Evolutionary conservation across 805 yeast species (phyloP).

Genomic region (Ogataea saltuana): DNA sequence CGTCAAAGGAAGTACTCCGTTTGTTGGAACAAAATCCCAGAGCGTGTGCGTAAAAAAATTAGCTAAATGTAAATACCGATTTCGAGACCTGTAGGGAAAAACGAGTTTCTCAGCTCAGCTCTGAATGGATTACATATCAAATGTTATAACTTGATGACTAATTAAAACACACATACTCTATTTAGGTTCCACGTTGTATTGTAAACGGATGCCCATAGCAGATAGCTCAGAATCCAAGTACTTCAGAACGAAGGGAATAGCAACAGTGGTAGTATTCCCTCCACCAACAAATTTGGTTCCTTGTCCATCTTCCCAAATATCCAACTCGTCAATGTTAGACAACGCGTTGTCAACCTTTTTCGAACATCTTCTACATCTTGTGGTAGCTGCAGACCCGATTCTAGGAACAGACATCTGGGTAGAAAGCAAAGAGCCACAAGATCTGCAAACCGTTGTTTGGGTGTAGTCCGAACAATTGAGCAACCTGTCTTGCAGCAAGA

Average conservation of each 20-base stretch:
- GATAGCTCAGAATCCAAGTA: conserved; percentile 93
- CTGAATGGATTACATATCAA: neutral
- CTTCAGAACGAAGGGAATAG: conserved; percentile 94
- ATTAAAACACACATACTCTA: conserved; percentile 15
- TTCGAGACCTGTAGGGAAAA: no score
- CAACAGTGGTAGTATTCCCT: conserved; percentile 89
- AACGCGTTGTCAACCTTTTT: conserved; percentile 59
- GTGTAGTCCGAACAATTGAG: conserved; percentile 95
- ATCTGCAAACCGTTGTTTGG: conserved; percentile 84
- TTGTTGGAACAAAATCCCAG: no score
- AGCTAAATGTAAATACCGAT: neutral
- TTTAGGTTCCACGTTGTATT: conserved; percentile 78
- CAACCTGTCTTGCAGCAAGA: conserved; percentile 89
- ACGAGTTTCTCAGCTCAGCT: neutral
- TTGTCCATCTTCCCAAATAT: conserved; percentile 96
- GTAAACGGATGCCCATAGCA: conserved; percentile 96
- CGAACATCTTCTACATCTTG: conserved; percentile 92
- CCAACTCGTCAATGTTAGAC: conserved; percentile 62
- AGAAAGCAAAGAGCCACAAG: conserved; percentile 89
- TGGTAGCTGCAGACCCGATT: conserved; percentile 74
- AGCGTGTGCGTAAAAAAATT: neutral
- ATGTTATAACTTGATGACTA: neutral
- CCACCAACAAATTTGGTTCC: conserved; percentile 93
- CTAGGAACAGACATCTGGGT: conserved; percentile 91
- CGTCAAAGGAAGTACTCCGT: no score